Evolutionary conservation across 129 eudicot genomes (phyloP), one percentile per base, ranked within the genome.

Genomic region (Tagetes patula): DNA sequence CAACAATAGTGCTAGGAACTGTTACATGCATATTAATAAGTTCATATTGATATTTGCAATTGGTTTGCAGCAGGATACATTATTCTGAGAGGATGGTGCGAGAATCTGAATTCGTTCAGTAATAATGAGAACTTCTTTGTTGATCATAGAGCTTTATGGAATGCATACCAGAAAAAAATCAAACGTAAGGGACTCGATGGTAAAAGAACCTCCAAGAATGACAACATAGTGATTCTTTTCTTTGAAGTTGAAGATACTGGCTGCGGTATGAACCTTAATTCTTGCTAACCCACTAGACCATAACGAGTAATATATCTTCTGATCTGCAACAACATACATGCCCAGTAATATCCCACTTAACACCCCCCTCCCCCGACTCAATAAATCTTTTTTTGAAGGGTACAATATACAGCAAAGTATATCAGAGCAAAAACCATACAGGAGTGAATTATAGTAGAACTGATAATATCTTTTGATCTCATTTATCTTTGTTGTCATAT

Each of bases 181-280:
- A 83, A 80, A 76, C 76, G 55, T 45, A 82, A 80, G 47, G 77
- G 70, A 75, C 71, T 68, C 80, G 79, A 63, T 30, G 81, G 73
- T 33, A 92, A 83, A 72, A 75, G 32, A 68, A 58, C 79, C 78
- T 73, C 72, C 78, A 82, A 79, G 73, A 84, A 83, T 50, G 96
- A 94, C 34, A 86, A 84, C 78, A 84, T 77, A 73, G 62, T 90
- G 79, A 82, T 80, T 59, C 90, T 94, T 55, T 90, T 84, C 81
- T 94, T 94, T 75, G 98, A 94, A 83, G 93, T 94, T 71, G 97
- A 94, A 65, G 98, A 94, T 78, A 81, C 96, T 55, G 98, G 98
- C 9, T 90, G 91, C 41, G 98, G 98, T 93, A 93, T 52, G 82
- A 88, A 79, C 38, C 45, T 67, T 33, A 20, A 73, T 8, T 59